Base-by-base conservation (phyloP, 169 alveolate genomes). In the Plasmodium coatneyi region DNA sequence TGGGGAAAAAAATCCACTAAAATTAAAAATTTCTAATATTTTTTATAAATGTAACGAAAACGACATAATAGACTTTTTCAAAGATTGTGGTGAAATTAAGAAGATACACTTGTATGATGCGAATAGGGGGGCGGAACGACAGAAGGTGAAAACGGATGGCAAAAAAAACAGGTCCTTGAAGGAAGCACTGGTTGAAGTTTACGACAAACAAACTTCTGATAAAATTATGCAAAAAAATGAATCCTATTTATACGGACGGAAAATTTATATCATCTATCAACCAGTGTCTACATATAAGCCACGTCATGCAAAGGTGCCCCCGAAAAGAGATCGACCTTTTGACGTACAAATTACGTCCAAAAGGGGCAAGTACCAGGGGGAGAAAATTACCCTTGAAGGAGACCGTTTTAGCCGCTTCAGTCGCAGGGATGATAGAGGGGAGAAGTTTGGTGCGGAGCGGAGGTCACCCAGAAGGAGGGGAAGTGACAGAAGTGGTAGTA, bases 31-130 rank as follows among this genome's bases (percentile, higher is more conserved):
- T 25, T 72, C 84, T 9, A 90, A 90, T 54, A 90, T 90, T 49
- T 90, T 80, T 71, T 90, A 90, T 70, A 90, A 90, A 80, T 90
- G 95, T 70, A 90, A 90, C 72, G 95, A 90, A 80, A 80, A 90
- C 52, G 95, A 90, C 28, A 66, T 90, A 9, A 6, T 90, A 16
- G 95, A 90, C 54, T 90, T 80, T 71, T 90, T 90, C 52, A 79
- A 81, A 80, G 83, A 90, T 28, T 90, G 95, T 90, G 95, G 95
- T 0, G 74, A 79, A 66, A 90, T 90, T 32, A 79, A 81, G 36
- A 90, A 90, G 30, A 70, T 90, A 81, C 83, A 70, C 54, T 7
- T 90, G 60, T 90, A 80, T 74, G 71, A 70, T 80, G 22, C 49
- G 32, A 90, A 32, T 30, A 71, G 70, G 19, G 10, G 32, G 10